These are phyloP conservation scores for Pseudozyma thailandica DNA, from an alignment of 1,284 basidiomycete species.

Conservation along the genomic window DNA sequence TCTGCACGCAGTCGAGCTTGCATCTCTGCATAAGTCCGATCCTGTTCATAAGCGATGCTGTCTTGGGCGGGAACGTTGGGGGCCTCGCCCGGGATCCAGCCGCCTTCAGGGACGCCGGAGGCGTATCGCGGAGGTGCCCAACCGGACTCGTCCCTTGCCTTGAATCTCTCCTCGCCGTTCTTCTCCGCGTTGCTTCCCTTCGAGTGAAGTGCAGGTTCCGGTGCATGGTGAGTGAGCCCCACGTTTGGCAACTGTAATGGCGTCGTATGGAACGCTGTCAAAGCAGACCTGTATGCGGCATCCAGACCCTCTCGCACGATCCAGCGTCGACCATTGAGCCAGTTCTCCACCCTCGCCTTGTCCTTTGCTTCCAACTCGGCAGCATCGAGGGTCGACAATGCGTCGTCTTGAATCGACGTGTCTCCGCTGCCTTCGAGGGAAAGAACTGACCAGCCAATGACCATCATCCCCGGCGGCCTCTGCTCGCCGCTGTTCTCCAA, in stretches of 20 bases:
- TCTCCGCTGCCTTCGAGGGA: slow-evolving; percentile 71
- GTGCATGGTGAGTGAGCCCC: slow-evolving; percentile 13
- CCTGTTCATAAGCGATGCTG: slow-evolving; percentile 30
- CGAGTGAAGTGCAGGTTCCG: background rate
- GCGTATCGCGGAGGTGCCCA: slow-evolving; percentile 60
- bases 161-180: slow-evolving; percentile 13
- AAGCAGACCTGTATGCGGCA: slow-evolving; percentile 28
- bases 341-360: slow-evolving; percentile 35
- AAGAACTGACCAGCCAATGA: slow-evolving; percentile 85
- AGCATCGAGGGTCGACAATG: slow-evolving; percentile 4
- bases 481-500: slow-evolving; percentile 83
- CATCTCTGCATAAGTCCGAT: slow-evolving; percentile 43
- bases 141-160: slow-evolving; percentile 33
- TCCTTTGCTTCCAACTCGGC: slow-evolving; percentile 36
- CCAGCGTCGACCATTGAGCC: slow-evolving; percentile 47
- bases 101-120: slow-evolving; percentile 29
- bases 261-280: slow-evolving; percentile 21
- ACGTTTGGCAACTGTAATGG: slow-evolving; percentile 17
- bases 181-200: background rate
- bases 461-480: slow-evolving; percentile 92
- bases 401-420: slow-evolving; percentile 71
- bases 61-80: slow-evolving; percentile 38
- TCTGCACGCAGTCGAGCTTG: slow-evolving; percentile 28
- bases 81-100: slow-evolving; percentile 43
- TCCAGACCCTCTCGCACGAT: slow-evolving; percentile 58